phyloP scores from a whole-genome alignment of 2,329 filamentous ascomycete genomes.

The Bipolaris cookei region DNA sequence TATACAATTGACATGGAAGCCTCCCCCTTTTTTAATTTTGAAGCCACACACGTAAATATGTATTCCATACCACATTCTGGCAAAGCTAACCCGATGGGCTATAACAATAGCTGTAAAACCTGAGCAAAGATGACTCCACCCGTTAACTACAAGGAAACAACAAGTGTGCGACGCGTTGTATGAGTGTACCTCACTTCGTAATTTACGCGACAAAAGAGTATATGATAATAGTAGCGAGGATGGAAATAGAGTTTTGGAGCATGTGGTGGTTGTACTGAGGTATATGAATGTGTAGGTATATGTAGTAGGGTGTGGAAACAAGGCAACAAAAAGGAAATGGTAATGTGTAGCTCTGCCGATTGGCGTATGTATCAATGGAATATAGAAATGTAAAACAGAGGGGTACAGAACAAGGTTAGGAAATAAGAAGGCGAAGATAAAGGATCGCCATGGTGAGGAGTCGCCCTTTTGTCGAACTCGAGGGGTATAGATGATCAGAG shows the following conservation, averaged over 20 bases:
- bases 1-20: constrained; percentile 8
- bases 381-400: neutral
- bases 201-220: neutral
- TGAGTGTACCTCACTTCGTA: neutral
- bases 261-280: neutral
- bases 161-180: neutral
- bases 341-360: constrained; percentile 4
- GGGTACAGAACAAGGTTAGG: neutral
- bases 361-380: constrained; percentile 6
- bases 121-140: neutral
- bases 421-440: neutral
- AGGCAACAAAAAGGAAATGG: constrained; percentile 2
- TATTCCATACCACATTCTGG: constrained; percentile 1
- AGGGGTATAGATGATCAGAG: constrained; percentile 27
- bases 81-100: neutral
- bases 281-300: constrained; percentile 7
- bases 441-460: constrained; percentile 16
- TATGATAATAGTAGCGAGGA: neutral
- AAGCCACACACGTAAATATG: neutral
- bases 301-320: neutral
- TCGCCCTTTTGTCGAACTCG: constrained; percentile 22
- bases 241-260: neutral
- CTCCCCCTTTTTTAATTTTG: neutral
- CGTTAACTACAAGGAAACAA: neutral
- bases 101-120: neutral